Conservation (phyloP, 371 early-diverging fungal genomes). For the Dichotomocladium elegans region DNA sequence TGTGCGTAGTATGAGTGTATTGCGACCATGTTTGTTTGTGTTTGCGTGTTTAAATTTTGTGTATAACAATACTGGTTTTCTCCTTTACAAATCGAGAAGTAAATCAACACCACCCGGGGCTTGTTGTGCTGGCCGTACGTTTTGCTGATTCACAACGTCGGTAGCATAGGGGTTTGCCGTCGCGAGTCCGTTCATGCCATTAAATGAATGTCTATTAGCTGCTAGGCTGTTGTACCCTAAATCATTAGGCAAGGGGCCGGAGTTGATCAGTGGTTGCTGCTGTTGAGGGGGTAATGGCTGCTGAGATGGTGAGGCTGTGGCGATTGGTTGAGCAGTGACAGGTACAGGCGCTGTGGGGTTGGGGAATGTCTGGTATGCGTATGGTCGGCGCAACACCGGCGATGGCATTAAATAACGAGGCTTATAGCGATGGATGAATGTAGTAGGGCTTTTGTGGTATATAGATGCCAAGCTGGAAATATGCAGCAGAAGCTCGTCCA, state of each 20-base stretch:
- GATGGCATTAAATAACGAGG: conserved; percentile 58
- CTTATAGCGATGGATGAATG: conserved; percentile 65
- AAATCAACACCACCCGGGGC: conserved; percentile 26
- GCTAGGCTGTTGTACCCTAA: conserved; percentile 16
- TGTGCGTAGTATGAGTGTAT: no score
- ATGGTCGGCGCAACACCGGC: conserved; percentile 36
- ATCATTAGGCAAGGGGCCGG: conserved; percentile 12
- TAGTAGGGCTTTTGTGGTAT: conserved; percentile 88
- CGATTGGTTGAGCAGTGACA: background rate
- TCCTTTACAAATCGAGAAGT: conserved; percentile 24
- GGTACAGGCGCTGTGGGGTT: background rate
- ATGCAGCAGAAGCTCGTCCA: conserved; percentile 88
- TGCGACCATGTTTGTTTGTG: no score
- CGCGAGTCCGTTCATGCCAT: conserved; percentile 22
- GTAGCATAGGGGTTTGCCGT: conserved; percentile 46
- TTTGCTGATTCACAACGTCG: conserved; percentile 30
- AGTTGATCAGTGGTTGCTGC: conserved; percentile 2
- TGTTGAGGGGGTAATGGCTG: background rate
- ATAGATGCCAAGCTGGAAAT: conserved; percentile 88
- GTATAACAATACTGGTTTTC: background rate
- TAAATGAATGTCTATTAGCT: conserved; percentile 23
- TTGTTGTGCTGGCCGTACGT: conserved; percentile 24
- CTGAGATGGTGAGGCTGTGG: background rate
- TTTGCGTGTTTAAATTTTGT: no score
- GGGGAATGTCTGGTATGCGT: conserved; percentile 5